Evolutionary conservation across 1,284 basidiomycete species (phyloP).

Genomic region (Cryptococcus hybrid): DNA sequence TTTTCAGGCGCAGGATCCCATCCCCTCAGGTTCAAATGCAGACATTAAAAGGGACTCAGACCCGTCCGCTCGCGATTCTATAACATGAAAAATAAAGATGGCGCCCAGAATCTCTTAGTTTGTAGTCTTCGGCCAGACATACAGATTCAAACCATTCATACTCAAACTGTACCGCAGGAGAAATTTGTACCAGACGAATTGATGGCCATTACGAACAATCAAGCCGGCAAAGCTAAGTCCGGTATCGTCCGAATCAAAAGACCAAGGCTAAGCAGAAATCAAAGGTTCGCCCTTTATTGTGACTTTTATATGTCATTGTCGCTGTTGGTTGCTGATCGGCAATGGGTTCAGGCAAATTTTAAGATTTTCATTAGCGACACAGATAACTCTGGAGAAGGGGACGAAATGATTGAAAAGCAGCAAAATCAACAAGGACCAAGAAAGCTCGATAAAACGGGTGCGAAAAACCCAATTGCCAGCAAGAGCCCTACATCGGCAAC

Average conservation of each 20-base stretch:
- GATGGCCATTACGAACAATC: not conserved
- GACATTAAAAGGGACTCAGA: not conserved
- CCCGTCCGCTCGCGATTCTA: constrained; percentile 7
- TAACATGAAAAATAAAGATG: constrained; percentile 12
- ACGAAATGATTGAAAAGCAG: too few species aligned
- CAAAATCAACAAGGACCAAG: too few species aligned
- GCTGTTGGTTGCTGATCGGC: too few species aligned
- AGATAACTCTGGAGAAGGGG: not conserved
- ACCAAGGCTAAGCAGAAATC: not conserved
- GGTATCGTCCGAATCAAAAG: not conserved
- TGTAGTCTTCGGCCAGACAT: not conserved
- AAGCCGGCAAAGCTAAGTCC: not conserved
- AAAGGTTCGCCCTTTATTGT: not conserved
- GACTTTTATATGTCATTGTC: not conserved
- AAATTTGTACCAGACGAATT: not conserved
- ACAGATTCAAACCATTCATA: too few species aligned
- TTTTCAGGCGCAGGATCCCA: too few species aligned
- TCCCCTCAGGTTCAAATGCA: too few species aligned
- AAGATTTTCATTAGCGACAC: not conserved
- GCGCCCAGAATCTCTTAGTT: not conserved
- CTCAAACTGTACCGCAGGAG: too few species aligned
- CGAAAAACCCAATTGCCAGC: too few species aligned
- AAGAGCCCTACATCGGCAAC: too few species aligned
- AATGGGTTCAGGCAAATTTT: not conserved
- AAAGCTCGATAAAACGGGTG: too few species aligned